A percentile compares a stretch with the other conserved stretches of the same genome.
Evolutionary conservation across 768 basidiomycete species (phyloP).

Genomic region (Kondoa malvinella): DNA sequence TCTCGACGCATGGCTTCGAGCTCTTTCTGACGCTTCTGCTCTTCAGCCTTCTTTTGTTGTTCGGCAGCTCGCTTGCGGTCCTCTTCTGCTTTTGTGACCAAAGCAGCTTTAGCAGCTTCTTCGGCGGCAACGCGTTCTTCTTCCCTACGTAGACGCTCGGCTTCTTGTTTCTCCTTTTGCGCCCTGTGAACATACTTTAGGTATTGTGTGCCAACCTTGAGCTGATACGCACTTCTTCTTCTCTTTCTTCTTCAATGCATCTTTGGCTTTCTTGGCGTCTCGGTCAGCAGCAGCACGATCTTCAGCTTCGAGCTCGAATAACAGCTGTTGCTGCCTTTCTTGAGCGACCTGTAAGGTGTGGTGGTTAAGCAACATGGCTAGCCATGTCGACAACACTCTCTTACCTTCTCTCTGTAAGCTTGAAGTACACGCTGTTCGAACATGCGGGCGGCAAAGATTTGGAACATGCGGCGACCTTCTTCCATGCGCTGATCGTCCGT

Average conservation of each 20-base stretch:
- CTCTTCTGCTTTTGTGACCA: constrained; percentile 62
- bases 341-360: constrained; percentile 55
- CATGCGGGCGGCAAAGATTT: constrained; percentile 97
- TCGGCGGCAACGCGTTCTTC: constrained; percentile 78
- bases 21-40: constrained; percentile 35
- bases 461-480: constrained; percentile 98
- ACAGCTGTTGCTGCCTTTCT: constrained; percentile 77
- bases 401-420: constrained; percentile 61
- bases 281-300: constrained; percentile 68
- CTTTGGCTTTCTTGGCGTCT: constrained; percentile 81
- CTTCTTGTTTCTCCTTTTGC: constrained; percentile 84
- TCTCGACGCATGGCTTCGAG: constrained; percentile 53
- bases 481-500: constrained; percentile 98
- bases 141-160: constrained; percentile 64
- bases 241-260: constrained; percentile 98
- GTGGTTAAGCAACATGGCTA: neutral
- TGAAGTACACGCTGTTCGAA: constrained; percentile 96
- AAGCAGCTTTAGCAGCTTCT: constrained; percentile 56
- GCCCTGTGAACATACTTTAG: constrained; percentile 39
- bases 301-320: constrained; percentile 91
- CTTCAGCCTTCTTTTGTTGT: constrained; percentile 62
- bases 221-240: constrained; percentile 56
- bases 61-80: constrained; percentile 67
- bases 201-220: constrained; percentile 13
- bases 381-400: neutral